Evolutionary conservation across 2,329 filamentous ascomycete species (phyloP), one percentile per base, ranked within the genome.

Genomic region (Fonsecaea monophora): DNA sequence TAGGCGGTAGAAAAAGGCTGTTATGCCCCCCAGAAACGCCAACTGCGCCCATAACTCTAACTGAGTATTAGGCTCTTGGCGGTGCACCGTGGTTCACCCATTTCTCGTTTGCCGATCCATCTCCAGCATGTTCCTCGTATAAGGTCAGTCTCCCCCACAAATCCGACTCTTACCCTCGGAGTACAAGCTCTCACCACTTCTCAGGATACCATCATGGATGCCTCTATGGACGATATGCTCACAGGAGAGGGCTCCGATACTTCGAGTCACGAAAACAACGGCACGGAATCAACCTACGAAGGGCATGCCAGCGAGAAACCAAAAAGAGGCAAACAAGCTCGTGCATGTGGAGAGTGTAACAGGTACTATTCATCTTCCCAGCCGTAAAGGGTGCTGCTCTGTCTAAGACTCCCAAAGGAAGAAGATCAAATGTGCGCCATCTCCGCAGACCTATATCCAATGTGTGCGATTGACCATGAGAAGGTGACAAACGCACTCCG

Each of bases 401-500:
- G 15, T 34, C 53, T 55, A 35, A 55, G 12, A 30, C 53, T 8
- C 10, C 6, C 30, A 15, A 55, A 55, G 53, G 30, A 55, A 55
- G 53, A 55, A 55, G 35, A 55, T 55, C 13, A 55, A 55, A 37
- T 55, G 53, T 55, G 35, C n/a, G 53, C 25, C 6, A 21, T 10
- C 18, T 18, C 45, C 12, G 45, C 7, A 50, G n/a, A 55, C 53
- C 10, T 30, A 1, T 55, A 13, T 55, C 21, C 25, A 34, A 30
- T 35, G 53, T 13, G 13, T 34, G 25, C 30, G 30, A 55, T 21
- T 55, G 35, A 35, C 34, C 13, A 55, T 55, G 35, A 34, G 13
- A 35, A 55, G 53, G 53, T 55, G 53, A 55, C 25, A 55, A 55
- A 35, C 53, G 53, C 18, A 55, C 53, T 34, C 53, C 30, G 18